Percentiles rank a stretch among this genome's conserved stretches.
phyloP scores from a whole-genome alignment of 192 early-diverging fungal species.

The Backusella parvicylindrica region DNA sequence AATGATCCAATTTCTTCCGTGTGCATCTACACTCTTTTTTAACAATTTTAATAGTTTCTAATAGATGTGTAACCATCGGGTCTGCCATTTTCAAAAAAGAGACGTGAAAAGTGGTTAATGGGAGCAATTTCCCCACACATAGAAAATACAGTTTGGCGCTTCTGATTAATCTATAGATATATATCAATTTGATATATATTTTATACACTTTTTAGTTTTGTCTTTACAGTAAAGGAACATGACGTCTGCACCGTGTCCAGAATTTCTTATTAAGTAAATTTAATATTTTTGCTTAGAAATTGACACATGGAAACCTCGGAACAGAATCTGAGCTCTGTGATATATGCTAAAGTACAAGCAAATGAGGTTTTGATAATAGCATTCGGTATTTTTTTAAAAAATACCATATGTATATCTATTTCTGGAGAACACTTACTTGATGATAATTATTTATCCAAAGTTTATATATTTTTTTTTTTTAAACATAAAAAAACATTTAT shows the following conservation, averaged over 20 bases:
- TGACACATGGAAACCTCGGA: conserved; percentile 54
- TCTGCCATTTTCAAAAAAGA: conserved; percentile 70
- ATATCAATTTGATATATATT: too few relatives aligned
- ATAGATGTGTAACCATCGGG: conserved; percentile 56
- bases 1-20: not conserved
- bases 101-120: conserved; percentile 40
- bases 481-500: not conserved
- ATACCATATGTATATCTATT: not conserved
- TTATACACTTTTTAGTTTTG: conserved; percentile 77
- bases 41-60: not conserved
- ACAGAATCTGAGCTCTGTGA: conserved; percentile 82
- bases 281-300: conserved; percentile 1
- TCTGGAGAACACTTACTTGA: not conserved
- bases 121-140: not conserved
- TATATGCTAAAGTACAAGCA: not conserved
- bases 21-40: not conserved
- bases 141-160: conserved; percentile 61
- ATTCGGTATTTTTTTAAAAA: not conserved
- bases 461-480: not conserved
- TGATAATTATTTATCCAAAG: not conserved
- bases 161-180: conserved; percentile 73
- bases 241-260: conserved; percentile 81
- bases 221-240: conserved; percentile 78
- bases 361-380: not conserved
- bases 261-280: conserved; percentile 91